Percentiles rank a stretch among this genome's conserved stretches.
phyloP scores from a whole-genome alignment of 805 yeast species.

The Starmerella potacharoeniae region DNA sequence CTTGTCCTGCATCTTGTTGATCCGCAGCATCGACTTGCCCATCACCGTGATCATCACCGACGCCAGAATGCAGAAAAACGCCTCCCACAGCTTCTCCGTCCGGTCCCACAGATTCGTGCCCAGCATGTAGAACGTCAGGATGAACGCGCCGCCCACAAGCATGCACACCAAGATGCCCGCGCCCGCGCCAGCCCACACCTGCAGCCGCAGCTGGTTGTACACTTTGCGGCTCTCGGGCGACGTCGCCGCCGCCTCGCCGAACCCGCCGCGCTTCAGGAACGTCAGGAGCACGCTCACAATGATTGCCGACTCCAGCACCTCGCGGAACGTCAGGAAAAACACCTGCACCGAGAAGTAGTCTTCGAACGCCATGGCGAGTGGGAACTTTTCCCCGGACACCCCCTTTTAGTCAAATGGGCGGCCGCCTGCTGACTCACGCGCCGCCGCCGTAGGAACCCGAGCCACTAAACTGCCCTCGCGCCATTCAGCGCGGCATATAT shows the following conservation, averaged over 20 bases:
- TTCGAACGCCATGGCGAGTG: conserved; percentile 15
- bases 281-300: conserved; percentile 79
- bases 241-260: conserved; percentile 34
- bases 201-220: conserved; percentile 44
- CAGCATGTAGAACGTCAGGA: conserved; percentile 56
- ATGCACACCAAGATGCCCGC: conserved; percentile 60
- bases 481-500: too few species aligned
- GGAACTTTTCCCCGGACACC: not conserved
- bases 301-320: conserved; percentile 75
- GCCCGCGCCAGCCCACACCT: conserved; percentile 74
- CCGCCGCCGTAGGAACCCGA: too few species aligned
- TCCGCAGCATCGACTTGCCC: conserved; percentile 74
- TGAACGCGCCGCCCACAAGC: conserved; percentile 59
- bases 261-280: conserved; percentile 62
- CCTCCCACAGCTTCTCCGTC: conserved; percentile 86
- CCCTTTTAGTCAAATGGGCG: not conserved
- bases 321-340: conserved; percentile 84
- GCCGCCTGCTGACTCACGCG: too few species aligned
- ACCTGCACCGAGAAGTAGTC: conserved; percentile 54
- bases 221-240: conserved; percentile 15
- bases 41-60: conserved; percentile 68
- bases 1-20: conserved; percentile 71
- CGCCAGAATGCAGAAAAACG: conserved; percentile 65
- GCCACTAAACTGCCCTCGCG: too few species aligned
- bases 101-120: conserved; percentile 81